Evolutionary conservation across 1,284 basidiomycete genomes (phyloP).

Genomic region (Boletus smithii): DNA sequence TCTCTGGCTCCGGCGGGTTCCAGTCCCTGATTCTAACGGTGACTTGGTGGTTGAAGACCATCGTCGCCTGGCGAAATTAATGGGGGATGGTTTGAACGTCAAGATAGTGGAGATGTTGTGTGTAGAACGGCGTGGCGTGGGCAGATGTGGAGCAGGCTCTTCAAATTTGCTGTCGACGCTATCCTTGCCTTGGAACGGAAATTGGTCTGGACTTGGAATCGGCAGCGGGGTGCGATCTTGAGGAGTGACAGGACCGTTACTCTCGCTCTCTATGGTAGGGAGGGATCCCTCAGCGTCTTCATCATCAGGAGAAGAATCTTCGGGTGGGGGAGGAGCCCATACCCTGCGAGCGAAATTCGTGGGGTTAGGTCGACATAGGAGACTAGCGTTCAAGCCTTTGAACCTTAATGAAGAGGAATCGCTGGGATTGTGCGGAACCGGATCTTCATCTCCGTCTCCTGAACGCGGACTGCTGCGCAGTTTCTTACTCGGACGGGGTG

Average conservation of each 20-base stretch:
- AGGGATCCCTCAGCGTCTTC: conserved; percentile 39
- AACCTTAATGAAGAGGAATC: conserved; percentile 30
- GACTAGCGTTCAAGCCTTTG: conserved; percentile 33
- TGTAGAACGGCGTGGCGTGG: conserved; percentile 21
- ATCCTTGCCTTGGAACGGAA: conserved; percentile 24
- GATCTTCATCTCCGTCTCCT: conserved; percentile 30
- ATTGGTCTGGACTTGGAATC: conserved; percentile 31
- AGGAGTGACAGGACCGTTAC: conserved; percentile 49
- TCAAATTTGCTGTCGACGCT: conserved; percentile 21
- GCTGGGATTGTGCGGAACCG: conserved; percentile 29
- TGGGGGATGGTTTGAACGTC: conserved; percentile 49
- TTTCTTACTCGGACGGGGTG: conserved; percentile 29
- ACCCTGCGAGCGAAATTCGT: conserved; percentile 38
- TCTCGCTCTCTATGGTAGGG: conserved; percentile 45
- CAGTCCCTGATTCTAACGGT: conserved; percentile 30
- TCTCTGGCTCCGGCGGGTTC: conserved; percentile 34
- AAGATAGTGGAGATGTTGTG: conserved; percentile 30
- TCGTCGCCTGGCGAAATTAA: conserved; percentile 51
- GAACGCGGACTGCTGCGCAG: conserved; percentile 16
- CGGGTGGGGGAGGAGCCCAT: conserved; percentile 31
- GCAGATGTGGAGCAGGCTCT: conserved; percentile 23
- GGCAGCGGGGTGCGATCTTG: conserved; percentile 39
- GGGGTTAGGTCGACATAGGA: conserved; percentile 35
- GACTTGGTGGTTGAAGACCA: conserved; percentile 43
- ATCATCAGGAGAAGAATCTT: conserved; percentile 35